Percentiles rank a stretch among this genome's conserved stretches.
phyloP scores from a whole-genome alignment of 2,329 filamentous ascomycete species.

The Aspergillus bombycis region DNA sequence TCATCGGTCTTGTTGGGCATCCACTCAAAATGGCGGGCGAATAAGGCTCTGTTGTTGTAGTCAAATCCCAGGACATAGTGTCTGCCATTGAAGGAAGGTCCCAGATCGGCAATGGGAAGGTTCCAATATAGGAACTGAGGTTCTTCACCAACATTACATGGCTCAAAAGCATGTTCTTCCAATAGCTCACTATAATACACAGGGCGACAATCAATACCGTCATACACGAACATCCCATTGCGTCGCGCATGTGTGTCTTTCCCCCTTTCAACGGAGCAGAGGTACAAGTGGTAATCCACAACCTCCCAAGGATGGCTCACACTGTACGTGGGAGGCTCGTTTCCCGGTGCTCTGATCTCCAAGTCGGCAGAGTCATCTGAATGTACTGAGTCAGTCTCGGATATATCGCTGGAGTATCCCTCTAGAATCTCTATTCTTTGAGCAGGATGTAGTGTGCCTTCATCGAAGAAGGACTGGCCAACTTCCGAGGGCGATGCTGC shows the following conservation, averaged over 20 bases:
- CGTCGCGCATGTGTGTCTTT: conserved; percentile 21
- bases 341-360: neutral
- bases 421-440: conserved; percentile 8
- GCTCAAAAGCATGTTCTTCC: conserved; percentile 13
- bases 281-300: conserved; percentile 38
- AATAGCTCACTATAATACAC: conserved; percentile 28
- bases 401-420: conserved; percentile 7
- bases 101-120: conserved; percentile 28
- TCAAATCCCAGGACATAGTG: conserved; percentile 36
- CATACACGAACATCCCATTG: conserved; percentile 29
- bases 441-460: conserved; percentile 5
- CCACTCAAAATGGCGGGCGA: conserved; percentile 31
- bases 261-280: conserved; percentile 28
- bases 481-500: neutral
- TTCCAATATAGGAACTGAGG: conserved; percentile 26
- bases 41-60: conserved; percentile 21
- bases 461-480: conserved; percentile 2
- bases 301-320: conserved; percentile 34
- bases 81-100: conserved; percentile 19
- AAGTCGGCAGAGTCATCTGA: conserved; percentile 4
- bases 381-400: conserved; percentile 2
- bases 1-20: conserved; percentile 27
- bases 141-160: conserved; percentile 16
- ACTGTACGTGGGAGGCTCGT: conserved; percentile 12
- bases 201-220: conserved; percentile 28